phyloP scores from a whole-genome alignment of 2,329 filamentous ascomycete species.

The Aspergillus floridensis region DNA sequence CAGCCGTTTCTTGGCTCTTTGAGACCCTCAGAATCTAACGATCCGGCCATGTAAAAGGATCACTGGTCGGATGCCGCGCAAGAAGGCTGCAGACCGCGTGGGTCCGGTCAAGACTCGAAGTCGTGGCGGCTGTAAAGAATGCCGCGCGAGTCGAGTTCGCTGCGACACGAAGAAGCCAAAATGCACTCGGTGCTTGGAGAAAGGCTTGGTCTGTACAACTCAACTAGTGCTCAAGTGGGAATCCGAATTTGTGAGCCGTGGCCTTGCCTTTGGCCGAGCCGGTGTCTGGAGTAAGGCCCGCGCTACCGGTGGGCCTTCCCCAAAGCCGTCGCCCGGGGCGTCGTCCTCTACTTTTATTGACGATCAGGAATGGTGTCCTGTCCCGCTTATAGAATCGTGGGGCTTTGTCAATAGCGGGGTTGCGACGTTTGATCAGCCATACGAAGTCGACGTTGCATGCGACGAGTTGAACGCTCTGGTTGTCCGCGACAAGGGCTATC shows the following conservation, averaged over 20 bases:
- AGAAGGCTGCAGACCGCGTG: slow-evolving; percentile 36
- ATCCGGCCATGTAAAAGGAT: slow-evolving; percentile 27
- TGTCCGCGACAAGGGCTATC: slow-evolving; percentile 4
- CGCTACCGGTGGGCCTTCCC: slow-evolving; percentile 17
- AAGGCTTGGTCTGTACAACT: slow-evolving; percentile 36
- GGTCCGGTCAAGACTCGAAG: slow-evolving; percentile 40
- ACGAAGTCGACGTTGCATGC: slow-evolving; percentile 25
- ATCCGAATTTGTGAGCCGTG: slow-evolving; percentile 41
- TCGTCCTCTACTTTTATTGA: slow-evolving; percentile 16
- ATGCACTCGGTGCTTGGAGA: slow-evolving; percentile 38
- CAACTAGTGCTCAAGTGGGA: slow-evolving; percentile 40
- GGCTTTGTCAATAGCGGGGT: slow-evolving; percentile 33
- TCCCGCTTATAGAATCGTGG: slow-evolving; percentile 30
- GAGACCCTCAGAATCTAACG: not conserved
- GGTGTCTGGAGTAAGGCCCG: slow-evolving; percentile 42
- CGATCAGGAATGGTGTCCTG: slow-evolving; percentile 28
- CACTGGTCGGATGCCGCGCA: slow-evolving; percentile 33
- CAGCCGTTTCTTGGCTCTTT: not conserved
- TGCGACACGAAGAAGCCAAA: slow-evolving; percentile 41
- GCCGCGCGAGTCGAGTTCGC: slow-evolving; percentile 41
- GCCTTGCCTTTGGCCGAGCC: slow-evolving; percentile 43
- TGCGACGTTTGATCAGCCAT: slow-evolving; percentile 28
- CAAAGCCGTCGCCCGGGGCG: slow-evolving; percentile 18
- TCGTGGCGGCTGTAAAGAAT: slow-evolving; percentile 42
- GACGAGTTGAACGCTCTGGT: slow-evolving; percentile 22